These are phyloP conservation scores for Euclidium syriacum DNA, from an alignment of 345 rosid species.

Conservation along the genomic window DNA sequence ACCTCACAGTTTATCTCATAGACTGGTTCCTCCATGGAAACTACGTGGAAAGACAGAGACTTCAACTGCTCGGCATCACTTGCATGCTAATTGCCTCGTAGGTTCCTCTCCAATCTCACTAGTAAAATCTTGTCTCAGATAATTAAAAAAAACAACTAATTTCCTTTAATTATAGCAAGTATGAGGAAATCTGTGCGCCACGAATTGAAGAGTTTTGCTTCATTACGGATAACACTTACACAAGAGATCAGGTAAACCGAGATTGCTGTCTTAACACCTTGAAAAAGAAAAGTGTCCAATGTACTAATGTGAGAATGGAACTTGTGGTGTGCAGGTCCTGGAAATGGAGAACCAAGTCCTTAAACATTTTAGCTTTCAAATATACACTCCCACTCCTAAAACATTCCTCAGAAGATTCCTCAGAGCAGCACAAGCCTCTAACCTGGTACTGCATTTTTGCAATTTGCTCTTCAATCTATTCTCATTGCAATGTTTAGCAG, in stretches of 20 bases:
- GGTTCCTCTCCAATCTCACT: slow-evolving; percentile 28
- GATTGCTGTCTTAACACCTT: slow-evolving; percentile 6
- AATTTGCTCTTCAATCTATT: neutral
- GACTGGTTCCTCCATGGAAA: slow-evolving; percentile 79
- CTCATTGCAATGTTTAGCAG: neutral
- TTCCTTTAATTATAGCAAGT: slow-evolving; percentile 52
- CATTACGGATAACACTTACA: slow-evolving; percentile 87
- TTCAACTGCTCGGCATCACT: slow-evolving; percentile 93
- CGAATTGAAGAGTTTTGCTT: slow-evolving; percentile 93
- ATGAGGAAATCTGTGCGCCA: slow-evolving; percentile 87
- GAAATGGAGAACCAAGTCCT: slow-evolving; percentile 68
- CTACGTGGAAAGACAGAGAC: slow-evolving; percentile 61
- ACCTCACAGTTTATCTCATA: slow-evolving; percentile 74
- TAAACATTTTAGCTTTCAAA: slow-evolving; percentile 59
- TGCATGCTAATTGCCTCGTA: slow-evolving; percentile 97
- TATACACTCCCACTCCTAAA: slow-evolving; percentile 77
- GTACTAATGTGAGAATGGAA: slow-evolving; percentile 1
- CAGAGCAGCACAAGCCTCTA: slow-evolving; percentile 83
- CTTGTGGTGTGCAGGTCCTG: slow-evolving; percentile 47
- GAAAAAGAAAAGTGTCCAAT: neutral
- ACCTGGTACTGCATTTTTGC: slow-evolving; percentile 42
- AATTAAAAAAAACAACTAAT: neutral
- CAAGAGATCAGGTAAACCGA: slow-evolving; percentile 58
- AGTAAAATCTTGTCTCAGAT: neutral
- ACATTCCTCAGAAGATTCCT: slow-evolving; percentile 88